Base-by-base conservation (phyloP, 345 rosid genomes). In the Alliaria petiolata region DNA sequence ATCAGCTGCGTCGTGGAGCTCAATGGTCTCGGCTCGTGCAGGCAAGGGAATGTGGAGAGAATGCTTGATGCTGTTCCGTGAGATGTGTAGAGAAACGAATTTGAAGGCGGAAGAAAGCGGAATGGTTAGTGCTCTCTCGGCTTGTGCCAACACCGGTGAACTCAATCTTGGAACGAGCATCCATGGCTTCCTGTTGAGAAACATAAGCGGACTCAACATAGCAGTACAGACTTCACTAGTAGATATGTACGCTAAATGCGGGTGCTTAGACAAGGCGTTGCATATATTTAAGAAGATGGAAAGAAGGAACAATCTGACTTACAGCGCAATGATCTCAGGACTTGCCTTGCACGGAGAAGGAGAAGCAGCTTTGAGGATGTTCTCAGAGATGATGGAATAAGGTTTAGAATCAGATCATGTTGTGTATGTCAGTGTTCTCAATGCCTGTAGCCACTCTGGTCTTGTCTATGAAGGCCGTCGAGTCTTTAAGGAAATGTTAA, bases 231-330 rank as follows among this genome's bases (percentile, higher is more conserved):
- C 89, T 58, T 79, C 85, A 5, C 70, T 85, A 31, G 60, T 79
- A 46, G 81, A 83, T 72, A 85, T 83, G 89, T 83, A 83, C 33
- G 78, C 36, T 9, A 85, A 79, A 51, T 79, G 89, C 14, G 86
- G 86, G 11, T 61, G 71, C 61, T 57, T 83, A 76, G 77, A 76
- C 30, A 83, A 83, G 49, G 83, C 79, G 2, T 61, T 65, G 45
- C 53, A 38, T 36, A 30, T 79, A 20, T 82, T 82, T 53, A 52
- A 51, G 53, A 79, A 70, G 71, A 82, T 79, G 82, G 65, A 64
- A 4, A 38, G 16, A 2, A 79, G 62, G 77, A 82, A 79, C 16
- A 47, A 13, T 35, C 13, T 72, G 77, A 78, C 79, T 57, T 82
- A 82, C 74, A 79, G 80, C 6, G 85, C 76, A 9, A 69, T 82